Conservation (phyloP, 345 rosid genomes). For the Jatropha curcas region DNA sequence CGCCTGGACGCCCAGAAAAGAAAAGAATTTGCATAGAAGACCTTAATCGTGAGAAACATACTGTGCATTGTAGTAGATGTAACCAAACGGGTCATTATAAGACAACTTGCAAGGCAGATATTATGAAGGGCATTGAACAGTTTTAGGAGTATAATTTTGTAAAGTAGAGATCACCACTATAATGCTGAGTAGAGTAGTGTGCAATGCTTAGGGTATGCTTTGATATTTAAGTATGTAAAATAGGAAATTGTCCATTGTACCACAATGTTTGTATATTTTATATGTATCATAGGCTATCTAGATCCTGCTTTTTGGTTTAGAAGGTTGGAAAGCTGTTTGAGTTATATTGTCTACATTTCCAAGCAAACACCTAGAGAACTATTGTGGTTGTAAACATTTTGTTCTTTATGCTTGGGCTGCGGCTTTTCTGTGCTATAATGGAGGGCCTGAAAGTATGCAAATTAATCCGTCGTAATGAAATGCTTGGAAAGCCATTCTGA, state of each 20-base stretch:
- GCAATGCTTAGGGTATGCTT: background rate
- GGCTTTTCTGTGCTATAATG: too few relatives aligned
- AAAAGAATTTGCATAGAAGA: conserved; percentile 50
- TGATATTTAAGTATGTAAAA: background rate
- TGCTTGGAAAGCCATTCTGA: too few relatives aligned
- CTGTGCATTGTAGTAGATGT: conserved; percentile 55
- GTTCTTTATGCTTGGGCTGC: too few relatives aligned
- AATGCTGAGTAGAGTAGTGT: background rate
- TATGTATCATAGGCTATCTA: background rate
- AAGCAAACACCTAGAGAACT: background rate
- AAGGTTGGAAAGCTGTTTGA: background rate
- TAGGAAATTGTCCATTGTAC: background rate
- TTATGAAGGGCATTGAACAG: conserved; percentile 36
- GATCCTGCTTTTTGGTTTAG: background rate
- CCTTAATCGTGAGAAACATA: conserved; percentile 48
- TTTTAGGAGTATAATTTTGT: conserved; percentile 28
- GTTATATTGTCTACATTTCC: background rate
- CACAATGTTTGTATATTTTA: background rate
- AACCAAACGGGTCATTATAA: conserved; percentile 58
- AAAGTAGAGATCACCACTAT: conserved; percentile 2
- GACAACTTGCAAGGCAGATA: conserved; percentile 58
- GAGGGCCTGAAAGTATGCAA: too few relatives aligned
- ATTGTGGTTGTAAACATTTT: background rate
- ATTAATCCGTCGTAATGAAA: too few relatives aligned
- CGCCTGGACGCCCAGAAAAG: conserved; percentile 65